Conservation (phyloP, 2,329 filamentous ascomycete genomes). For the Cercospora sp. region DNA sequence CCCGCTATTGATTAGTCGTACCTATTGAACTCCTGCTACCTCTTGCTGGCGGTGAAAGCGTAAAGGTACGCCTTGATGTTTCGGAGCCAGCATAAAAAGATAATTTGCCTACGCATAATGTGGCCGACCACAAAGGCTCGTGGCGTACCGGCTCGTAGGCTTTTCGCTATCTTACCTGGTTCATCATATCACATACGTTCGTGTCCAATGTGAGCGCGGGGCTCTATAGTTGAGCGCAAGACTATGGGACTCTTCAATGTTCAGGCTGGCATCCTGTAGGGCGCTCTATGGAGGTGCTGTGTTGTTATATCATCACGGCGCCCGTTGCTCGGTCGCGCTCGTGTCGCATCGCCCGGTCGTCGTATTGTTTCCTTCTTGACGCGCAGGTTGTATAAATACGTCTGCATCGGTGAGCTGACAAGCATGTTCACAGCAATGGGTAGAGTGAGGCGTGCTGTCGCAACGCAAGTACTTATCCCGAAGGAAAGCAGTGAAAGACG, state of each 20-base stretch:
- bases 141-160: neutral
- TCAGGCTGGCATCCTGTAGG: neutral
- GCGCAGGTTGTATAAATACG: neutral
- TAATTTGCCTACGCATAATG: neutral
- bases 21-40: neutral
- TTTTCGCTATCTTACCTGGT: neutral
- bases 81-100: neutral
- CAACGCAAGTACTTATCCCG: too few species aligned
- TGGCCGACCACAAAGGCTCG: neutral
- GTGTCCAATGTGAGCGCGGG: neutral
- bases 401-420: neutral
- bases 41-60: neutral
- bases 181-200: neutral
- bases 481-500: too few species aligned
- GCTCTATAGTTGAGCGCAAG: neutral
- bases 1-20: neutral
- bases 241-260: neutral
- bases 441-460: neutral
- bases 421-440: neutral
- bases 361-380: too few species aligned
- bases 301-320: neutral
- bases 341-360: neutral
- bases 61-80: neutral
- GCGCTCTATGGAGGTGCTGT: neutral
- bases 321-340: neutral